Evolutionary conservation across 2,329 filamentous ascomycete species (phyloP).

Genomic region (Cadophora sp.): DNA sequence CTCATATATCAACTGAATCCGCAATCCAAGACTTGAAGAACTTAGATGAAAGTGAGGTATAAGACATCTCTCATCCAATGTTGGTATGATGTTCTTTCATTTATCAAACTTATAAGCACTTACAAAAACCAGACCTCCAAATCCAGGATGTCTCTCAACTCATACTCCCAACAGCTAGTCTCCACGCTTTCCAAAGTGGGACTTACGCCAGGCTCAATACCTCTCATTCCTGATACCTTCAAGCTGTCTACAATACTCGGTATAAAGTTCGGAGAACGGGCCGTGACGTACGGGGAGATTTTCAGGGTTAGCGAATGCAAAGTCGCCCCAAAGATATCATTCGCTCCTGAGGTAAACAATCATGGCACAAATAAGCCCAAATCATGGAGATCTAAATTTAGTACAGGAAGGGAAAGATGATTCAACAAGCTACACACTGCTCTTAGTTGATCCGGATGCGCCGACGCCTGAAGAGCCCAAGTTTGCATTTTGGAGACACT

Average conservation of each 20-base stretch:
- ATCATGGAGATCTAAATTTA: neutral
- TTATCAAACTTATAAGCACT: neutral
- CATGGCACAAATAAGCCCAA: neutral
- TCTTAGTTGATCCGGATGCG: conserved; percentile 21
- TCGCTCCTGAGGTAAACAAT: conserved; percentile 8
- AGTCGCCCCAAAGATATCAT: conserved; percentile 12
- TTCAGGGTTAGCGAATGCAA: conserved; percentile 18
- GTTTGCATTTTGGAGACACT: conserved; percentile 23
- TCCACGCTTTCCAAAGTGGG: conserved; percentile 15
- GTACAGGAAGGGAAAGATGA: neutral
- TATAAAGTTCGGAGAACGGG: conserved; percentile 17
- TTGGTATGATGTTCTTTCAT: neutral
- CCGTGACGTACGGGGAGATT: conserved; percentile 9
- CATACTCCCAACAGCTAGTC: conserved; percentile 13
- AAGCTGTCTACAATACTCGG: conserved; percentile 8
- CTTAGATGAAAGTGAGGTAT: neutral
- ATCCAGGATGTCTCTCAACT: conserved; percentile 54
- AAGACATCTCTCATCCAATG: neutral
- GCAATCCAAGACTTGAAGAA: neutral
- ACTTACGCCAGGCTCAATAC: conserved; percentile 18
- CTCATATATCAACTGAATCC: conserved; percentile 1
- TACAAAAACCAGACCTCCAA: conserved; percentile 44
- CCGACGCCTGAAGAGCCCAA: conserved; percentile 23
- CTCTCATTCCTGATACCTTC: conserved; percentile 16
- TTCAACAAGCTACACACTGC: conserved; percentile 11